Conservation (phyloP, 164 flowering plant species). For the Vitis rotundifolia region DNA sequence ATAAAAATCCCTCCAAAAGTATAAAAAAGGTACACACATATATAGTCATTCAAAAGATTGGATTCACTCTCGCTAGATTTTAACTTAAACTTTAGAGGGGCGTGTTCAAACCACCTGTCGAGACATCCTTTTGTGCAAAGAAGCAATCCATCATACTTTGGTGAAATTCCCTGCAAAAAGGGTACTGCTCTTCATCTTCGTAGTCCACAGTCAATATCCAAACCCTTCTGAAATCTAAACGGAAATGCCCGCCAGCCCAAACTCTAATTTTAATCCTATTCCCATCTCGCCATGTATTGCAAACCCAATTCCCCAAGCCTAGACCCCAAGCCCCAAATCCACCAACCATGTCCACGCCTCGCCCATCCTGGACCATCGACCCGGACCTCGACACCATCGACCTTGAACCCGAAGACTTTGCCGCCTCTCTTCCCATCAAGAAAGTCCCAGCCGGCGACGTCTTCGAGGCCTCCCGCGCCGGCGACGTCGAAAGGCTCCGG, state of each 20-base stretch:
- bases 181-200: neutral
- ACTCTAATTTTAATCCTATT: too few relatives aligned
- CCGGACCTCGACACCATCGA: conserved; percentile 62
- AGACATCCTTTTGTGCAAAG: too few relatives aligned
- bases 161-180: neutral
- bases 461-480: conserved; percentile 91
- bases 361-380: conserved; percentile 28
- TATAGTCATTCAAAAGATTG: too few relatives aligned
- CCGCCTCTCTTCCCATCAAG: conserved; percentile 65
- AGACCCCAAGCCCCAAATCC: neutral
- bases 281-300: neutral
- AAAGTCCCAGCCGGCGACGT: conserved; percentile 92
- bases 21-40: too few relatives aligned
- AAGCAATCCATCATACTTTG: too few relatives aligned
- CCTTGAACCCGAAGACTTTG: conserved; percentile 19
- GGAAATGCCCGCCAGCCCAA: too few relatives aligned
- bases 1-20: too few relatives aligned
- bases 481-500: conserved; percentile 83
- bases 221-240: neutral
- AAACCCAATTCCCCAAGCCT: neutral
- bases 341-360: conserved; percentile 6
- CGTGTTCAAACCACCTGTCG: too few relatives aligned
- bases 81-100: too few relatives aligned
- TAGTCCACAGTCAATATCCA: neutral
- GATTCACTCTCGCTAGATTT: accelerated